A percentile compares a stretch with the other conserved stretches of the same genome.
Conservation (phyloP, 768 basidiomycete genomes). For the Neoboletus brunneissimus region DNA sequence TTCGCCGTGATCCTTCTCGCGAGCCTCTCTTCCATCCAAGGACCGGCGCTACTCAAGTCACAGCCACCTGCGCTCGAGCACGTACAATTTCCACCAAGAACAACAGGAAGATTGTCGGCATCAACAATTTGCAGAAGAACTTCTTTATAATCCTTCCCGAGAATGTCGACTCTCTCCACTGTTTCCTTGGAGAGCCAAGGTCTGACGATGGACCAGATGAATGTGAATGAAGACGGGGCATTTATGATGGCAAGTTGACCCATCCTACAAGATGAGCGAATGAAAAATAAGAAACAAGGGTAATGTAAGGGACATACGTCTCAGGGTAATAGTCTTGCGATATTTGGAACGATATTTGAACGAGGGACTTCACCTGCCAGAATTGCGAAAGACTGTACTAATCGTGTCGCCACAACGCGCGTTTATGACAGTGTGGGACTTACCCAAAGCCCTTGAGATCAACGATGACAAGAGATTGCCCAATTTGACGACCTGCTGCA, state of each 20-base stretch:
- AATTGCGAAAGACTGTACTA: conserved; percentile 59
- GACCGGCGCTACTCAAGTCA: conserved; percentile 59
- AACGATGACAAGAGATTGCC: conserved; percentile 59
- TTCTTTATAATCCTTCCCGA: conserved; percentile 58
- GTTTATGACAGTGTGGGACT: conserved; percentile 15
- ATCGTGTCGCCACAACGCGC: neutral
- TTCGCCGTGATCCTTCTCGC: conserved; percentile 14
- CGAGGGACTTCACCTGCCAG: conserved; percentile 73
- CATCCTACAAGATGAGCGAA: conserved; percentile 47
- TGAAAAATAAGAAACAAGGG: neutral
- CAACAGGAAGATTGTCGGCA: conserved; percentile 57
- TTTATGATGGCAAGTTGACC: conserved; percentile 70
- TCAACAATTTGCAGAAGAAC: conserved; percentile 59
- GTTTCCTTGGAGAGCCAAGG: conserved; percentile 77
- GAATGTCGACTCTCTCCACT: conserved; percentile 60
- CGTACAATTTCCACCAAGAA: conserved; percentile 64
- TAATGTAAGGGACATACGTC: conserved; percentile 45
- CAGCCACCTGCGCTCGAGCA: conserved; percentile 59
- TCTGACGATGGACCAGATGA: conserved; percentile 67
- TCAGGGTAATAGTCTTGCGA: conserved; percentile 81
- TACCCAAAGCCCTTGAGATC: conserved; percentile 73
- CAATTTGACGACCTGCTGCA: conserved; percentile 50
- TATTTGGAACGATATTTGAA: conserved; percentile 61
- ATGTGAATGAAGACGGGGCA: conserved; percentile 68
- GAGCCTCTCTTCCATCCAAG: conserved; percentile 62